Conservation (phyloP, 1,284 basidiomycete species). For the Ganoderma leucocontextum region DNA sequence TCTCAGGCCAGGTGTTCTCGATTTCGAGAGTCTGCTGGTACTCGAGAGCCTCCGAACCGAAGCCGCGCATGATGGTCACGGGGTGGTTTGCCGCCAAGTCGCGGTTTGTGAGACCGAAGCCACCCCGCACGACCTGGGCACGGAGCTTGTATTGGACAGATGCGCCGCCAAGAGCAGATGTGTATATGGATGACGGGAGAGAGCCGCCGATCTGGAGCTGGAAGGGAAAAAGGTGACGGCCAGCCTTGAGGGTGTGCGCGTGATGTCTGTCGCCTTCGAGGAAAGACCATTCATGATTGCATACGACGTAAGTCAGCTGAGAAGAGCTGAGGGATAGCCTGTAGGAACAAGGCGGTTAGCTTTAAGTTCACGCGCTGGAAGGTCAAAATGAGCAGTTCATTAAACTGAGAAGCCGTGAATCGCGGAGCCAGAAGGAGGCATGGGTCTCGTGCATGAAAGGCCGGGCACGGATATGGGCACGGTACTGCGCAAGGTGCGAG, state of each 20-base stretch:
- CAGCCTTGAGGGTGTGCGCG: slow-evolving; percentile 90
- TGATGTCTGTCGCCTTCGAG: slow-evolving; percentile 81
- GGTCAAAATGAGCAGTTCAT: neutral
- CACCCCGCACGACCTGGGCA: slow-evolving; percentile 80
- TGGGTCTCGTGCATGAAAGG: slow-evolving; percentile 18
- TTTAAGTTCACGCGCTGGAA: slow-evolving; percentile 1
- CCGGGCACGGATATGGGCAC: neutral
- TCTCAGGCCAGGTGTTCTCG: slow-evolving; percentile 96
- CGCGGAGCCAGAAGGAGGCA: slow-evolving; percentile 4
- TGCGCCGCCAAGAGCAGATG: slow-evolving; percentile 65
- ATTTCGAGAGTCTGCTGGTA: slow-evolving; percentile 95
- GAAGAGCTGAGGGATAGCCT: slow-evolving; percentile 54
- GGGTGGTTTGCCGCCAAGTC: slow-evolving; percentile 74
- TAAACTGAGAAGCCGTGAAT: slow-evolving; percentile 22
- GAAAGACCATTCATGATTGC: slow-evolving; percentile 90
- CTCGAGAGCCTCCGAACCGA: slow-evolving; percentile 85
- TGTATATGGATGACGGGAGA: slow-evolving; percentile 80
- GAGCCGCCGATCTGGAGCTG: slow-evolving; percentile 83
- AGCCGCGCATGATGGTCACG: slow-evolving; percentile 77
- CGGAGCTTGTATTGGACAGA: slow-evolving; percentile 88
- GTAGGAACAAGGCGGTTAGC: slow-evolving; percentile 18
- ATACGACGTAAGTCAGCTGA: slow-evolving; percentile 71
- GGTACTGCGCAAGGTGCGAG: neutral
- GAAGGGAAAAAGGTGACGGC: slow-evolving; percentile 88
- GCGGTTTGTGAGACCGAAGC: slow-evolving; percentile 60